These are phyloP conservation scores for Microsporum audouinii DNA, from an alignment of 2,329 filamentous ascomycete species.

Conservation along the genomic window DNA sequence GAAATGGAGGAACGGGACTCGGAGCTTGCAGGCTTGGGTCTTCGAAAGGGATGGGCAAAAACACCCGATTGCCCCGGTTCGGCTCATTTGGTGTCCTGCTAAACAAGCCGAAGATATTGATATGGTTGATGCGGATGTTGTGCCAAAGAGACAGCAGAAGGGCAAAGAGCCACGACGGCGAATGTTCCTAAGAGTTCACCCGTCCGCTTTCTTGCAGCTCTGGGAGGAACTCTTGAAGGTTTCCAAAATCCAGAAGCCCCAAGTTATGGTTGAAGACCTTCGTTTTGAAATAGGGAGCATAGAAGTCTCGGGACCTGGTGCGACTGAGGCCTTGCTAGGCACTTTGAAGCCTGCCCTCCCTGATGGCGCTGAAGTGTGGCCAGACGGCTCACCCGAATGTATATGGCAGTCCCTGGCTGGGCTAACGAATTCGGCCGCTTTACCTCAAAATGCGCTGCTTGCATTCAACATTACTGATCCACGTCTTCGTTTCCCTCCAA, in stretches of 20 bases:
- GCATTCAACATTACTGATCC: slow-evolving; percentile 68
- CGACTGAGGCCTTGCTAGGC: slow-evolving; percentile 64
- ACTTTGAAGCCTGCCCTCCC: slow-evolving; percentile 48
- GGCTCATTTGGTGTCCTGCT: slow-evolving; percentile 60
- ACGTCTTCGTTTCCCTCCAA: slow-evolving; percentile 64
- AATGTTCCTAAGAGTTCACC: slow-evolving; percentile 66
- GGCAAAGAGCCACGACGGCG: slow-evolving; percentile 34
- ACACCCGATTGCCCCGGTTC: slow-evolving; percentile 58
- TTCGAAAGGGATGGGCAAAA: slow-evolving; percentile 44
- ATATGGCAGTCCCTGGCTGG: slow-evolving; percentile 34
- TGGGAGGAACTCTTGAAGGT: slow-evolving; percentile 51
- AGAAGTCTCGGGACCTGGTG: slow-evolving; percentile 58
- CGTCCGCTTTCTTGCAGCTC: slow-evolving; percentile 57
- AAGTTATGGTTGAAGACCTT: slow-evolving; percentile 52
- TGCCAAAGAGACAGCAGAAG: slow-evolving; percentile 12
- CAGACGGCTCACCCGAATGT: slow-evolving; percentile 25
- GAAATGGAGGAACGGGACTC: slow-evolving; percentile 58
- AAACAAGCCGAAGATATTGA: slow-evolving; percentile 24
- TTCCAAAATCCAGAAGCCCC: slow-evolving; percentile 51
- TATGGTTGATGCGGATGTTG: slow-evolving; percentile 23
- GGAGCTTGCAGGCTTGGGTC: slow-evolving; percentile 47
- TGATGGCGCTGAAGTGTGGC: slow-evolving; percentile 11
- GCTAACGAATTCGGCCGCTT: slow-evolving; percentile 55
- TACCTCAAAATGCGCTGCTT: slow-evolving; percentile 60
- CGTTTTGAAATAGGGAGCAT: slow-evolving; percentile 64